A percentile compares a stretch with the other conserved stretches of the same genome.
Conservation (phyloP, 768 basidiomycete species). For the Daedaleopsis nitida region DNA sequence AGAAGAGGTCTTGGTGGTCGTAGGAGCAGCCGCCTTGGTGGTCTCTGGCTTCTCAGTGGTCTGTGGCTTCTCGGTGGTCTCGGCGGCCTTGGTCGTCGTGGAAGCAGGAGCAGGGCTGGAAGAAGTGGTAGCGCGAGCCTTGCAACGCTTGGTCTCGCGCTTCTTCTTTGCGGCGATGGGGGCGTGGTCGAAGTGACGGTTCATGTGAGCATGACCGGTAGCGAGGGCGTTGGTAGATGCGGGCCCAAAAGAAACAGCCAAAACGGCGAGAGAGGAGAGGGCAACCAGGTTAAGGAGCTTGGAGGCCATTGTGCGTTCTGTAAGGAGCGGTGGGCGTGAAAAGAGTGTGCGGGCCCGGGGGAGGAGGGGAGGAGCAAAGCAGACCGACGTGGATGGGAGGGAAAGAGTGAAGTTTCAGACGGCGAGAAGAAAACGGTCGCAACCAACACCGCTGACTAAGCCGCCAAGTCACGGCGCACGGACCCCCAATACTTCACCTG, state of each 20-base stretch:
- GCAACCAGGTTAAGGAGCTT: conserved; percentile 63
- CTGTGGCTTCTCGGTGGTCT: conserved; percentile 18
- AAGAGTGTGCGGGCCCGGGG: conserved; percentile 31
- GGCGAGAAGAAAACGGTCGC: conserved; percentile 17
- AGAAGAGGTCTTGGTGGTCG: not conserved
- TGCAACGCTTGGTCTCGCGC: conserved; percentile 55
- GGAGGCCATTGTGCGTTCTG: conserved; percentile 28
- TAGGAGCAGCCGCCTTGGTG: not conserved
- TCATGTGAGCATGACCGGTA: conserved; percentile 30
- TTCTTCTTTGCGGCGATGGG: conserved; percentile 50
- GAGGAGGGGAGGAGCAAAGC: conserved; percentile 11
- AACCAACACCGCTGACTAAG: conserved; percentile 24
- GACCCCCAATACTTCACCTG: conserved; percentile 5
- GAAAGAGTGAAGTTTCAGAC: conserved; percentile 12
- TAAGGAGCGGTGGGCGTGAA: conserved; percentile 29
- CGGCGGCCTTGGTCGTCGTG: conserved; percentile 8
- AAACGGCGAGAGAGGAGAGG: conserved; percentile 56
- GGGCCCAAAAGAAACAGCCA: conserved; percentile 51
- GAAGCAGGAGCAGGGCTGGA: conserved; percentile 19
- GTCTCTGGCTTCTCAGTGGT: not conserved
- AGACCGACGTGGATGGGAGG: conserved; percentile 15
- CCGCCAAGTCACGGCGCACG: conserved; percentile 26
- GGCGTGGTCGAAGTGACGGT: conserved; percentile 44
- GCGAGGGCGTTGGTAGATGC: conserved; percentile 53
- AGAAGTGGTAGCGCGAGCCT: conserved; percentile 43